Percentiles rank a stretch among this genome's conserved stretches.
Conservation (phyloP, 2,329 filamentous ascomycete species). For the Didymella segeticola region DNA sequence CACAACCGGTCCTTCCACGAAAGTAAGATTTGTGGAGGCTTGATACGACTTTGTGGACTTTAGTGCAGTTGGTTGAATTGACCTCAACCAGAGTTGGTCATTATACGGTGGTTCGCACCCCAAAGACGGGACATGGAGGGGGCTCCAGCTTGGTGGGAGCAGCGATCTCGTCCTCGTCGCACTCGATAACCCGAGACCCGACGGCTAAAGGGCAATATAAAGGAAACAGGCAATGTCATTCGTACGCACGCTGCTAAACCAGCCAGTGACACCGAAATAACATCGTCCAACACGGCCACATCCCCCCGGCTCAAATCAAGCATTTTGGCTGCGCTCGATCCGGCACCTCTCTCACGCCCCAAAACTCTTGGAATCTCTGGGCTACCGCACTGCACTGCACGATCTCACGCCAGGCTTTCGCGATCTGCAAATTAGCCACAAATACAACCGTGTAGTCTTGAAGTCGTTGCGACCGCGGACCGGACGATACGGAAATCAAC, state of each 20-base stretch:
- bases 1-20: slow-evolving; percentile 2
- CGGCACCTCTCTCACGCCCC: slow-evolving; percentile 1
- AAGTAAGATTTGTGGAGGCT: slow-evolving; percentile 8
- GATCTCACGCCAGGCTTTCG: slow-evolving; percentile 2
- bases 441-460: background rate
- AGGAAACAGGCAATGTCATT: slow-evolving; percentile 12
- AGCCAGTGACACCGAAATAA: slow-evolving; percentile 9
- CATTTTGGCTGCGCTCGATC: slow-evolving; percentile 14
- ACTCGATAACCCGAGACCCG: slow-evolving; percentile 13
- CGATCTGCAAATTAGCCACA: slow-evolving; percentile 9
- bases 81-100: background rate
- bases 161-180: slow-evolving; percentile 4
- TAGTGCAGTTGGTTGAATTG: background rate
- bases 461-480: slow-evolving; percentile 4
- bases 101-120: slow-evolving; percentile 5
- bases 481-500: slow-evolving; percentile 6
- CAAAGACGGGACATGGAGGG: slow-evolving; percentile 8
- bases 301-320: slow-evolving; percentile 4
- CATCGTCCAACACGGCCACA: background rate
- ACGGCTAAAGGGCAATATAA: slow-evolving; percentile 18
- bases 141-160: background rate
- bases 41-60: background rate
- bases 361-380: slow-evolving; percentile 9
- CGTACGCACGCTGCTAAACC: slow-evolving; percentile 2
- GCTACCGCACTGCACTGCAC: slow-evolving; percentile 6